These are phyloP conservation scores for Saccharum spontaneum DNA, from an alignment of 176 grass and related monocot species.

Conservation along the genomic window DNA sequence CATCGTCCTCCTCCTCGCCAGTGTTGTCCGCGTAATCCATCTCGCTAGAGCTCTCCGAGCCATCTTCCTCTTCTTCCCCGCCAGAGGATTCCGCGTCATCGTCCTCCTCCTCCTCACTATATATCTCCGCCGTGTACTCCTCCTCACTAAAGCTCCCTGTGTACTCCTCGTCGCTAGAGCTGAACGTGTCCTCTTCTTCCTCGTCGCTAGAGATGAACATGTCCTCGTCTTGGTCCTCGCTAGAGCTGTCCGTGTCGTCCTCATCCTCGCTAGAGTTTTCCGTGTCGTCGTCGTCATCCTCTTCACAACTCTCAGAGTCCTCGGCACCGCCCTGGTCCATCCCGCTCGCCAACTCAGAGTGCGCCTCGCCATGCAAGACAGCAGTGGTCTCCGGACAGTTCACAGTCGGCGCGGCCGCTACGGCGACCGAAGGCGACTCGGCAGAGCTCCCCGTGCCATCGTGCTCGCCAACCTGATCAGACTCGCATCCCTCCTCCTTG, in stretches of 20 bases:
- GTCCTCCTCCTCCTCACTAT: not conserved
- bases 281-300: not conserved
- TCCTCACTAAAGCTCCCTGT: not conserved
- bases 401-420: not conserved
- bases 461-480: not conserved
- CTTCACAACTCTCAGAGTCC: not conserved
- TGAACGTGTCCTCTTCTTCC: not conserved
- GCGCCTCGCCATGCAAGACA: not conserved
- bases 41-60: not conserved
- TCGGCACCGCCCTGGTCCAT: not conserved
- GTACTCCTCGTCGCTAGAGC: not conserved
- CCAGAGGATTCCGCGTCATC: not conserved
- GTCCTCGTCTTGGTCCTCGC: not conserved
- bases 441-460: not conserved
- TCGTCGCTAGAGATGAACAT: not conserved
- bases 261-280: not conserved
- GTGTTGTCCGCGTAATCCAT: not conserved
- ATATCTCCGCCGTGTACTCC: not conserved
- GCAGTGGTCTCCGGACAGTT: not conserved
- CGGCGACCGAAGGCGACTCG: not conserved
- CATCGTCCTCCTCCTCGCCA: not conserved
- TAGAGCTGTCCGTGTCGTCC: not conserved
- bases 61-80: not conserved
- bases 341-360: not conserved
- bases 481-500: not conserved